These are phyloP conservation scores for Sporisorium exsertum DNA, from an alignment of 1,284 basidiomycete species.

Conservation along the genomic window DNA sequence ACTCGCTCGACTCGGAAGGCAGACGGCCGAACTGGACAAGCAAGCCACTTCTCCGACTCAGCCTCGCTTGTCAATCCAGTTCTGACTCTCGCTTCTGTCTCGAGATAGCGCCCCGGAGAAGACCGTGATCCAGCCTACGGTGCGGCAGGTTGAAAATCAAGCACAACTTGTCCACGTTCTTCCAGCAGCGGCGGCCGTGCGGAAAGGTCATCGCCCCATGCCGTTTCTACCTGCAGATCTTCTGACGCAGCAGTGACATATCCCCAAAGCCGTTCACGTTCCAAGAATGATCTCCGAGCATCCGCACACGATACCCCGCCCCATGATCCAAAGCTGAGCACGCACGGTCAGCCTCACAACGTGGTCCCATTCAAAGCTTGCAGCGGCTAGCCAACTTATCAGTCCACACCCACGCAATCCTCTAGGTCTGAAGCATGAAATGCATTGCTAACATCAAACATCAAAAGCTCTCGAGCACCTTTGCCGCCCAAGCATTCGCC, in stretches of 20 bases:
- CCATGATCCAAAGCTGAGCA: no score
- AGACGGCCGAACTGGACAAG: constrained; percentile 15
- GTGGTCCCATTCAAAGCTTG: background rate
- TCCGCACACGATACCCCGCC: background rate
- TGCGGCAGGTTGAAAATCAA: background rate
- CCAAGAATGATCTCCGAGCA: background rate
- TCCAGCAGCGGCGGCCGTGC: background rate
- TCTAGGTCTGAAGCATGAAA: background rate
- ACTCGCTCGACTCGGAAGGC: constrained; percentile 10
- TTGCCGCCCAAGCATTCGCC: constrained; percentile 81
- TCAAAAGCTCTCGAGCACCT: constrained; percentile 72
- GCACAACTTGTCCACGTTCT: background rate
- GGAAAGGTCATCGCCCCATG: background rate
- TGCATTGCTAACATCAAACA: constrained; percentile 1
- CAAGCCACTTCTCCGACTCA: background rate
- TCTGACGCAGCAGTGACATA: background rate
- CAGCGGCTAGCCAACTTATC: no score
- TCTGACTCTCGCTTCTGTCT: background rate
- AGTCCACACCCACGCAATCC: no score
- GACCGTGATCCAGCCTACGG: no score
- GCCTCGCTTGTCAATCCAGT: background rate
- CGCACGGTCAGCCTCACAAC: background rate
- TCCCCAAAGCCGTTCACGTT: background rate
- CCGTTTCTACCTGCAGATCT: background rate
- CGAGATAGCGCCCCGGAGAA: background rate